Evolutionary conservation across 495 filamentous ascomycete species (phyloP).

Genomic region (Penicillium robsamsonii): DNA sequence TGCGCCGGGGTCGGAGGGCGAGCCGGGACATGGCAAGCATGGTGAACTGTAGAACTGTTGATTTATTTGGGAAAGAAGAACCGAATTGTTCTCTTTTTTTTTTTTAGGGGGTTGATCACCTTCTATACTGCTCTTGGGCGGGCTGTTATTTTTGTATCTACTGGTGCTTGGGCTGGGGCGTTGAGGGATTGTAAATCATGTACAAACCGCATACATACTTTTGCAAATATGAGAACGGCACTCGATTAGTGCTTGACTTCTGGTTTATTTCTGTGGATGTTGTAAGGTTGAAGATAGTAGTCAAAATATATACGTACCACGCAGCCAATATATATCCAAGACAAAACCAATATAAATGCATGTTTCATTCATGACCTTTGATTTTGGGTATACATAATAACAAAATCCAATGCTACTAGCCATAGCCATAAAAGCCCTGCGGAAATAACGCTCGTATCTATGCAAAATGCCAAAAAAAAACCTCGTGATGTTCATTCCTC

Average conservation of each 20-base stretch:
- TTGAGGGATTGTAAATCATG: constrained; percentile 8
- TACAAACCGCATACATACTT: constrained; percentile 6
- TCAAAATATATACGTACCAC: too few species aligned
- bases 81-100: neutral
- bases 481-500: constrained; percentile 34
- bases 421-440: constrained; percentile 6
- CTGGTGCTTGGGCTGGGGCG: constrained; percentile 6
- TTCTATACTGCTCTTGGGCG: neutral
- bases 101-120: neutral
- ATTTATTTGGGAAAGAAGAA: neutral
- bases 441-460: too few species aligned
- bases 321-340: too few species aligned
- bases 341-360: too few species aligned
- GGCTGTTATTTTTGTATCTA: constrained; percentile 5
- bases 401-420: neutral
- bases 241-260: neutral
- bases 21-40: constrained; percentile 10
- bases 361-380: too few species aligned
- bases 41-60: constrained; percentile 18
- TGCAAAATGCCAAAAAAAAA: too few species aligned
- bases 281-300: neutral
- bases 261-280: neutral
- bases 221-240: constrained; percentile 11
- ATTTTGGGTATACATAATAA: neutral
- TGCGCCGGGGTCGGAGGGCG: constrained; percentile 10